Evolutionary conservation across 306 rosid genomes (phyloP).

Genomic region (Malus domestica): ASM211411v1 NC_041804.1:773001-773500

Average conservation of each 20-base stretch:
- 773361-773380: background rate
- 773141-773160: background rate
- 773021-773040: slow-evolving; percentile 86
- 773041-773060: slow-evolving; percentile 92
- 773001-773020: slow-evolving; percentile 81
- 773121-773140: background rate
- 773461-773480: background rate
- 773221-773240: background rate
- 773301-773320: slow-evolving; percentile 84
- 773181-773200: background rate
- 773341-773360: slow-evolving; percentile 88
- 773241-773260: background rate
- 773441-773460: background rate
- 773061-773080: slow-evolving; percentile 2
- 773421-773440: background rate
- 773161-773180: background rate
- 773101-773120: background rate
- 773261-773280: slow-evolving; percentile 6
- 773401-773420: background rate
- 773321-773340: slow-evolving; percentile 86
- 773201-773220: background rate
- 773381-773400: background rate
- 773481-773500: background rate
- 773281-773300: slow-evolving; percentile 51
- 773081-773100: background rate